phyloP scores from a whole-genome alignment of 2,329 filamentous ascomycete genomes.

The Pyricularia sp. region DNA sequence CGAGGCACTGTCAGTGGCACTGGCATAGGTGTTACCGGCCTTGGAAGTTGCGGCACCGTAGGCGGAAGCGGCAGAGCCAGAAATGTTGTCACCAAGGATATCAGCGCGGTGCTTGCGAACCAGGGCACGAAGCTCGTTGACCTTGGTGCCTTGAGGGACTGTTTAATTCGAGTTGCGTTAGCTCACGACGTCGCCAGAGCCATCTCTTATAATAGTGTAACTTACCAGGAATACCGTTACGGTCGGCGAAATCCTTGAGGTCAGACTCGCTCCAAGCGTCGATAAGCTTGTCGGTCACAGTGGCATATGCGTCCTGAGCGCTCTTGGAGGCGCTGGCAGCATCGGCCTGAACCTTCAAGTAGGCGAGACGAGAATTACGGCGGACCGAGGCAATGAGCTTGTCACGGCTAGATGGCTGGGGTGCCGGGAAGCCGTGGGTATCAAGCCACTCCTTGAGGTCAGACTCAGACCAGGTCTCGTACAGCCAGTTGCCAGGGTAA shows the following conservation, averaged over 20 bases:
- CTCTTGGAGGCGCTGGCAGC: slow-evolving; percentile 52
- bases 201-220: not conserved
- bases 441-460: slow-evolving; percentile 93
- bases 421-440: slow-evolving; percentile 72
- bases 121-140: slow-evolving; percentile 81
- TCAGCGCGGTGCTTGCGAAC: slow-evolving; percentile 78
- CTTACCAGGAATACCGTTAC: slow-evolving; percentile 61
- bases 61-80: slow-evolving; percentile 46
- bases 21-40: slow-evolving; percentile 67
- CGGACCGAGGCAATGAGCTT: slow-evolving; percentile 82
- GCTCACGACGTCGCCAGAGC: not conserved
- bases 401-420: slow-evolving; percentile 77
- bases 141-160: slow-evolving; percentile 86
- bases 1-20: slow-evolving; percentile 61
- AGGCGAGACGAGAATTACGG: slow-evolving; percentile 78
- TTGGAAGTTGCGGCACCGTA: slow-evolving; percentile 66
- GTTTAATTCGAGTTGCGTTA: slow-evolving; percentile 20
- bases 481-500: slow-evolving; percentile 96
- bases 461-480: slow-evolving; percentile 82
- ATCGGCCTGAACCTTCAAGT: slow-evolving; percentile 55
- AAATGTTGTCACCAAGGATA: slow-evolving; percentile 56
- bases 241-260: slow-evolving; percentile 88
- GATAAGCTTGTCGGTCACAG: slow-evolving; percentile 73
- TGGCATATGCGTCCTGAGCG: slow-evolving; percentile 61
- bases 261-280: slow-evolving; percentile 83